Evolutionary conservation across 140 eudicot genomes (phyloP).

Genomic region (Senecio squalidus): DNA sequence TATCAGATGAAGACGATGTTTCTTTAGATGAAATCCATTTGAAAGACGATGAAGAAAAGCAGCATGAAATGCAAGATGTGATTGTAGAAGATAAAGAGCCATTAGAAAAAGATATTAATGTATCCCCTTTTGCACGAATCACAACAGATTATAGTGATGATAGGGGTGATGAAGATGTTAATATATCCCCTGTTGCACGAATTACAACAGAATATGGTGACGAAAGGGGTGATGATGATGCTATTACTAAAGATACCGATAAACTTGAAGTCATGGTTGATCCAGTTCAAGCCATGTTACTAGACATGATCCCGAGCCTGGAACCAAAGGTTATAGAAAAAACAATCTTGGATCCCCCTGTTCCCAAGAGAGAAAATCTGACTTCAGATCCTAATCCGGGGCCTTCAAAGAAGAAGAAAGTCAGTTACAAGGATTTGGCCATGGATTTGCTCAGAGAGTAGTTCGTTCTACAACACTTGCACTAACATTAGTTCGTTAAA

Average conservation of each 20-base stretch:
- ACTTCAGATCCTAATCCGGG: conserved; percentile 29
- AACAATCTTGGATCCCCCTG: conserved; percentile 13
- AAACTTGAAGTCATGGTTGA: conserved; percentile 44
- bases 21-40: conserved; percentile 28
- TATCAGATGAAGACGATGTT: conserved; percentile 37
- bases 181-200: too few species aligned
- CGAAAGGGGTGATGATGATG: conserved; percentile 9
- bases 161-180: background rate
- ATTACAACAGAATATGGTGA: too few species aligned
- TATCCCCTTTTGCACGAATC: conserved; percentile 10
- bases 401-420: conserved; percentile 63
- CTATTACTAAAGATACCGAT: conserved; percentile 17
- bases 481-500: too few species aligned
- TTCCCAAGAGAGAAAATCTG: conserved; percentile 10
- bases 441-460: conserved; percentile 50
- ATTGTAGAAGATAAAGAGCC: conserved; percentile 18
- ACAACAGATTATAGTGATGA: conserved; percentile 6
- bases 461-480: too few species aligned
- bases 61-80: conserved; percentile 21
- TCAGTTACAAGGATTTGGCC: conserved; percentile 65
- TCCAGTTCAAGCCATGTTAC: conserved; percentile 73
- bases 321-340: conserved; percentile 32
- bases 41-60: conserved; percentile 12
- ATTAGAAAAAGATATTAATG: background rate
- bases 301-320: conserved; percentile 68